These are phyloP conservation scores for Combretum micranthum DNA, from an alignment of 345 rosid genomes.

Conservation along the genomic window DNA sequence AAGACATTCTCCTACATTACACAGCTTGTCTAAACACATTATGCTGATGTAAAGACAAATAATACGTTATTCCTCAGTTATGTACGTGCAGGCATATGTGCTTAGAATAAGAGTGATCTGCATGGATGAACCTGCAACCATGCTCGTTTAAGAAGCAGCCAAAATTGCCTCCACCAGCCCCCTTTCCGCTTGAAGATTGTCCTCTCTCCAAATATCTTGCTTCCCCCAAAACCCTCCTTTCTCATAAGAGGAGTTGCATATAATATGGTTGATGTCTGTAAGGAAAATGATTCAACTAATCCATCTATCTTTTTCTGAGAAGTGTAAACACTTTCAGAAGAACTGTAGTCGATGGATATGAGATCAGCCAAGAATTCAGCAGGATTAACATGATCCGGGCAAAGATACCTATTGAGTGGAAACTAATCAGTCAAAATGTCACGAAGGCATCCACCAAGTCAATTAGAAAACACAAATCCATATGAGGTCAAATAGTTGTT, in stretches of 20 bases:
- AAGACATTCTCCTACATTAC: too few species aligned
- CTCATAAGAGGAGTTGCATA: slow-evolving; percentile 59
- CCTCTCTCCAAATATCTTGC: slow-evolving; percentile 31
- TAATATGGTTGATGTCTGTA: slow-evolving; percentile 43
- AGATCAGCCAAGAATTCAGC: slow-evolving; percentile 99
- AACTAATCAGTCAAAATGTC: slow-evolving; percentile 9
- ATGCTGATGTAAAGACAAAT: too few species aligned
- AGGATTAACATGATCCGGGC: slow-evolving; percentile 90
- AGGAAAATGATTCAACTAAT: slow-evolving; percentile 75
- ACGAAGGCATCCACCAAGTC: neutral
- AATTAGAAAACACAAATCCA: neutral
- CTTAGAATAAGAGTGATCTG: slow-evolving; percentile 5
- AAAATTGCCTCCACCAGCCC: slow-evolving; percentile 83
- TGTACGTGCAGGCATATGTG: neutral
- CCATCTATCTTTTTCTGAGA: slow-evolving; percentile 86
- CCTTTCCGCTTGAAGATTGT: slow-evolving; percentile 40
- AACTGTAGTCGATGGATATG: slow-evolving; percentile 85
- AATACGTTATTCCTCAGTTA: too few species aligned
- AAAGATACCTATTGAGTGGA: slow-evolving; percentile 56
- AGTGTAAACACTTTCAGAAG: slow-evolving; percentile 63
- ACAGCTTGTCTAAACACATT: too few species aligned
- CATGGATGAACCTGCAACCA: slow-evolving; percentile 78
- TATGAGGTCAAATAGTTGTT: too few species aligned
- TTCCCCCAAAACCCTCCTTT: slow-evolving; percentile 23
- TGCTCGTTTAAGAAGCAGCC: slow-evolving; percentile 83